These are phyloP conservation scores for Dendrobium nobile DNA, from an alignment of 106 monocot genomes.

Conservation along the genomic window DNA sequence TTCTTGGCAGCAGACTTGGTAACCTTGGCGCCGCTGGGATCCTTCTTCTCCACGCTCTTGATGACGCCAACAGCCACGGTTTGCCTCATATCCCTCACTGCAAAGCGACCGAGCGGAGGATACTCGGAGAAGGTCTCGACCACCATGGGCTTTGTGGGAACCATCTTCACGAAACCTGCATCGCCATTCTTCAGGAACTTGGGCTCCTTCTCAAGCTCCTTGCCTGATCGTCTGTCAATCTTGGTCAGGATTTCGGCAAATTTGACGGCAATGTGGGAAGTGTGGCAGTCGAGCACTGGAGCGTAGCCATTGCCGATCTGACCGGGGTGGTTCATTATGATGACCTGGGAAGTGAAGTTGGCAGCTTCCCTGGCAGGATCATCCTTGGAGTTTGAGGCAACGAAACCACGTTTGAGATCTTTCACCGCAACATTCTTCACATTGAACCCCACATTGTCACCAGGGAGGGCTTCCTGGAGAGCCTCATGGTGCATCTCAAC, in stretches of 20 bases:
- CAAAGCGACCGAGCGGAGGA: slow-evolving; percentile 51
- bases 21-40: slow-evolving; percentile 50
- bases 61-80: slow-evolving; percentile 61
- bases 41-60: slow-evolving; percentile 64
- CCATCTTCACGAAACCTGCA: slow-evolving; percentile 52
- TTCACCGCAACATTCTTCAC: slow-evolving; percentile 63
- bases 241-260: slow-evolving; percentile 47
- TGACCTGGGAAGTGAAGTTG: slow-evolving; percentile 52
- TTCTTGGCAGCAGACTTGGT: slow-evolving; percentile 63
- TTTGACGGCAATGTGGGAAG: slow-evolving; percentile 51
- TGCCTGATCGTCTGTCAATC: slow-evolving; percentile 50
- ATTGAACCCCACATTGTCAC: slow-evolving; percentile 58
- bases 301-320: slow-evolving; percentile 60
- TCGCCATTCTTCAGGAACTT: slow-evolving; percentile 64
- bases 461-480: slow-evolving; percentile 40
- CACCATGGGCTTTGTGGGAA: slow-evolving; percentile 62
- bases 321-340: slow-evolving; percentile 64
- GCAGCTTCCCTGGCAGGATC: slow-evolving; percentile 53
- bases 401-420: slow-evolving; percentile 57
- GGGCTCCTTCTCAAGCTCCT: slow-evolving; percentile 58
- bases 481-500: slow-evolving; percentile 67
- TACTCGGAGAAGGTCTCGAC: slow-evolving; percentile 52
- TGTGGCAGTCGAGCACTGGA: slow-evolving; percentile 53
- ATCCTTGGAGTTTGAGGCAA: slow-evolving; percentile 57
- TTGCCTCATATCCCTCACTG: slow-evolving; percentile 59